Base-by-base conservation (phyloP, 73 alveolate genomes). In the Paramecium sonneborni region DNA sequence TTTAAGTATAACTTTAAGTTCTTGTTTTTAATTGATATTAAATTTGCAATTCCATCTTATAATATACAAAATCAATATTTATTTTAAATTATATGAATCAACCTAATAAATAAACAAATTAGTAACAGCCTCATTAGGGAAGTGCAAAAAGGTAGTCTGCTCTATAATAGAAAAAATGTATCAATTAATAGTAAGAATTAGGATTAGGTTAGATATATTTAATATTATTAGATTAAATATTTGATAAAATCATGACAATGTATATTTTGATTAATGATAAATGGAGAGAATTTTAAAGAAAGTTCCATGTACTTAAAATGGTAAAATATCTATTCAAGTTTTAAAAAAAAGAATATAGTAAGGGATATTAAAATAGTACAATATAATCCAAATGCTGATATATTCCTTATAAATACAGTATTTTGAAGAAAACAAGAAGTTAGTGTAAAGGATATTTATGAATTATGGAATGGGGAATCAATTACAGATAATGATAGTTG, bases 321-420 rank as follows among this genome's bases (percentile, higher is more conserved):
- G 84, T 0, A 62, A 62, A 62, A 62, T 62, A 1, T 62, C 39
- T 30, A 26, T 62, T 3, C 26, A 32, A 24, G 84, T 23, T 12
- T 28, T 62, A 26, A 62, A 62, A 32, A 62, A 62, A 28, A 62
- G 84, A 62, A 62, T 62, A 44, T 32, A n/a, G 84, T 62, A 62
- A 26, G 48, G 12, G 5, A 30, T 15, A 30, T 9, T 62, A 62
- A 12, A 30, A 30, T 62, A 62, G 84, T 23, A 62, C 6, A 23
- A 62, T 62, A 44, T 26, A 62, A 62, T 62, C 84, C 84, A 2
- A 62, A 62, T 62, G 84, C 84, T 32, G 84, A 62, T 62, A 62
- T 62, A 26, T 30, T 26, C 10, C 24, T 62, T 11, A 62, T 62
- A 30, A 62, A 62, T 30, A 62, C 84, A 6, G 84, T 62, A 11